A percentile compares a stretch with the other conserved stretches of the same genome.
These are phyloP conservation scores for Salix koriyanagi DNA, from an alignment of 345 rosid species.

Conservation along the genomic window DNA sequence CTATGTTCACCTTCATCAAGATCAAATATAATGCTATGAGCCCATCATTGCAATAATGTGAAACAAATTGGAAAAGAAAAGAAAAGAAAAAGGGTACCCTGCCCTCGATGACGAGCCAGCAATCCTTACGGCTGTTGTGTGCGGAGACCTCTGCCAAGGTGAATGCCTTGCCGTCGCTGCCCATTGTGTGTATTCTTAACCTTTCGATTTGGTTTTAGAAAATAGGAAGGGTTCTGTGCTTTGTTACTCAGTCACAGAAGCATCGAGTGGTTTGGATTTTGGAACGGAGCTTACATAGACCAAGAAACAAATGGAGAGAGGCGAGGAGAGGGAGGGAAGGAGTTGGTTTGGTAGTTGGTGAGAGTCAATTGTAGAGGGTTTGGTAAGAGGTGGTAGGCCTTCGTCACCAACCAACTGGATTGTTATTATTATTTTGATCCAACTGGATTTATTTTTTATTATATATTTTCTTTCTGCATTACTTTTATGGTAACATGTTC, in stretches of 20 bases:
- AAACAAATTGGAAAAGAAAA: not conserved
- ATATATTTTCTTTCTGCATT: too few species aligned
- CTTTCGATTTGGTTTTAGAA: not conserved
- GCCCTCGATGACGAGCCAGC: conserved; percentile 87
- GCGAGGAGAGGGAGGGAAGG: not conserved
- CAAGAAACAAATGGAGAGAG: not conserved
- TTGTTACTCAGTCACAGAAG: not conserved
- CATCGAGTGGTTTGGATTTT: not conserved
- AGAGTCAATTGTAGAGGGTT: not conserved
- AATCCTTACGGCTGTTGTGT: conserved; percentile 61
- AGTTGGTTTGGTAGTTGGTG: conserved; percentile 4
- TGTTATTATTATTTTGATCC: too few species aligned
- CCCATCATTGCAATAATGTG: not conserved
- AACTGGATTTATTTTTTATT: too few species aligned
- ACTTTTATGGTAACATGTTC: too few species aligned
- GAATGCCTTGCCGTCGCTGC: conserved; percentile 49
- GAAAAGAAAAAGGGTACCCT: conserved; percentile 43
- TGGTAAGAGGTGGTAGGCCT: conserved; percentile 10
- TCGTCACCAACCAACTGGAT: conserved; percentile 13
- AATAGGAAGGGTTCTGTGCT: not conserved
- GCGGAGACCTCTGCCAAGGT: conserved; percentile 70
- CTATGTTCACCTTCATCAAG: not conserved
- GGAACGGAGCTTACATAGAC: not conserved
- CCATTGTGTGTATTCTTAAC: conserved; percentile 33
- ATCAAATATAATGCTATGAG: not conserved